Base-by-base conservation (phyloP, 2,329 filamentous ascomycete genomes). In the Sporothrix schenckii region DNA sequence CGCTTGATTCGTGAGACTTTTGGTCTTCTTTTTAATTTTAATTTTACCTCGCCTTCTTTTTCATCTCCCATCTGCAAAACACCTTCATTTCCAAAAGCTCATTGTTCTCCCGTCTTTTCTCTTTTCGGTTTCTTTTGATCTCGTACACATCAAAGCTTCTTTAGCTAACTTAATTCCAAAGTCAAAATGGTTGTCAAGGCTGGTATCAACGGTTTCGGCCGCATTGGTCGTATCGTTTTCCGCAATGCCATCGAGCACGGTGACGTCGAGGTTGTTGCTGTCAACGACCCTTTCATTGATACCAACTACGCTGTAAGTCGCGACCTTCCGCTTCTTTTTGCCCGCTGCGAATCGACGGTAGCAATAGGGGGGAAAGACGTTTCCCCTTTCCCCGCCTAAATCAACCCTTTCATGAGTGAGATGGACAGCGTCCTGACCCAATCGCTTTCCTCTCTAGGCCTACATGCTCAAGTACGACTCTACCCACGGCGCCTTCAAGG, bases 391-490 rank as follows among this genome's bases (percentile, higher is more conserved):
- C 10, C 10, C 52, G 52, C 52, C 13, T 16, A 11, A 44, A 44
- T 44, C 41, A 14, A n/a, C 58, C n/a, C 56, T n/a, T 47, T 47
- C 21, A 21, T 41, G 56, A 19, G 27, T 30, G 27, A 30, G 58
- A 47, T 16, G 13, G 58, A 27, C 63, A 6, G n/a, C 39, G 11
- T 61, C 3, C 24, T 71, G 6, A 66, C 27, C 44, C 47, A 52
- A 27, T 47, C 54, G 24, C 41, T 67, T 50, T 63, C 50, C 54
- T 54, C 49, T 71, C 34, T 74, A 97, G 93, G 92, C 92, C 81
- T 98, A 98, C 90, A 98, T 98, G 95, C 91, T 99, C 86, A 96
- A 97, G 88, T 98, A 98, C 84, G 95, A 99, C 88, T 93, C 92
- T 78, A 93, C 92, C 83, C 95, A 99, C 89, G 95, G 95, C 78